Evolutionary conservation across 257 asterid genomes (phyloP).

Genomic region (Datura wrightii): DNA sequence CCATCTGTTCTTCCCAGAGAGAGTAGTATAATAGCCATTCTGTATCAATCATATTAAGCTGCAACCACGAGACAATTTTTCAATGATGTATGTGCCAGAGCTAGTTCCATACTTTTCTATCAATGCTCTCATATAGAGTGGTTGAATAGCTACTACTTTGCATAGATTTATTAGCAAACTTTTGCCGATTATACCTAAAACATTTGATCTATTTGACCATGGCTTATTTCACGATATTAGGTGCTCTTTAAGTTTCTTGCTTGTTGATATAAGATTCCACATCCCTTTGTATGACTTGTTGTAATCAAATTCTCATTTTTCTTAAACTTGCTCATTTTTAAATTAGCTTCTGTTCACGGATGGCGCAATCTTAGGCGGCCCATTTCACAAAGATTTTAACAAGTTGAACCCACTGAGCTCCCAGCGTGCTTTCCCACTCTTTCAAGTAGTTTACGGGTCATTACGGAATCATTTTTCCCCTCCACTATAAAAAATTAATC

Average conservation of each 20-base stretch:
- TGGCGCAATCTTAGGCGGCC: background rate
- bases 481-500: background rate
- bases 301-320: constrained; percentile 2
- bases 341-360: background rate
- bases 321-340: background rate
- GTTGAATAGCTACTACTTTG: background rate
- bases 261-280: background rate
- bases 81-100: background rate
- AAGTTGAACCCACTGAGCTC: background rate
- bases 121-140: background rate
- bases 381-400: background rate
- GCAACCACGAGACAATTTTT: background rate
- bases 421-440: background rate
- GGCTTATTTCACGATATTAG: background rate
- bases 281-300: background rate
- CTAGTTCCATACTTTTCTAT: background rate
- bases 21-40: background rate
- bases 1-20: background rate
- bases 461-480: background rate
- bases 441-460: background rate
- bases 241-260: background rate
- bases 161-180: background rate
- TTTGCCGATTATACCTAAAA: background rate
- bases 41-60: background rate
- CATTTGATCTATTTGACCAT: background rate